These are phyloP conservation scores for Pythium sp. DNA, from an alignment of 352 stramenopile genomes.

Conservation along the genomic window DNA sequence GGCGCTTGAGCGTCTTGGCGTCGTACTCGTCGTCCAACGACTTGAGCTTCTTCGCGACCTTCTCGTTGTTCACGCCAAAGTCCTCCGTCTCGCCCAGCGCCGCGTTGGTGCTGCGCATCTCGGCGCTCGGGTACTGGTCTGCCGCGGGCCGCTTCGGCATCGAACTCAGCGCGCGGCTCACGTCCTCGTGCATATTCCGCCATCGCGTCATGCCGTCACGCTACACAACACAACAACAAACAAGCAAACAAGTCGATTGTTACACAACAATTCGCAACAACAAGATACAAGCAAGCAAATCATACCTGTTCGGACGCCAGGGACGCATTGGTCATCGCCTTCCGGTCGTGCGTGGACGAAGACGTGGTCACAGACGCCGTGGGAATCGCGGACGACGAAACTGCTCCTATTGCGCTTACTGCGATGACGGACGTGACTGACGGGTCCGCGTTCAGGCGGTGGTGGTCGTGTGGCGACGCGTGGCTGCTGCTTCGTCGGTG, in stretches of 20 bases:
- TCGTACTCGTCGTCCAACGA: slow-evolving; percentile 74
- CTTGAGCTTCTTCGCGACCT: slow-evolving; percentile 70
- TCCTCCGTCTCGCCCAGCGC: slow-evolving; percentile 40
- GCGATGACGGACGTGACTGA: not conserved
- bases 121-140: slow-evolving; percentile 5
- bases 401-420: not conserved
- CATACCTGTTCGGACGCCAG: slow-evolving; percentile 10
- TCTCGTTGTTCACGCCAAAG: slow-evolving; percentile 57
- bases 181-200: slow-evolving; percentile 74
- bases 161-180: slow-evolving; percentile 45
- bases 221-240: slow-evolving; percentile 7
- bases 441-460: slow-evolving; percentile 6
- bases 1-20: slow-evolving; percentile 44
- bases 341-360: slow-evolving; percentile 4
- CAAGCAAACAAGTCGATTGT: slow-evolving; percentile 1
- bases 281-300: not conserved
- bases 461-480: slow-evolving; percentile 7
- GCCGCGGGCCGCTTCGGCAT: slow-evolving; percentile 6
- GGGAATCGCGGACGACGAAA: not conserved
- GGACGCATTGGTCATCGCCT: slow-evolving; percentile 5
- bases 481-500: slow-evolving; percentile 15
- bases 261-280: not conserved
- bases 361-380: not conserved
- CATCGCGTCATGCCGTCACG: slow-evolving; percentile 41
- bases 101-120: slow-evolving; percentile 9